Evolutionary conservation across 805 yeast genomes (phyloP), one percentile per base, ranked within the genome.

Genomic region (Lachancea fermentati): DNA sequence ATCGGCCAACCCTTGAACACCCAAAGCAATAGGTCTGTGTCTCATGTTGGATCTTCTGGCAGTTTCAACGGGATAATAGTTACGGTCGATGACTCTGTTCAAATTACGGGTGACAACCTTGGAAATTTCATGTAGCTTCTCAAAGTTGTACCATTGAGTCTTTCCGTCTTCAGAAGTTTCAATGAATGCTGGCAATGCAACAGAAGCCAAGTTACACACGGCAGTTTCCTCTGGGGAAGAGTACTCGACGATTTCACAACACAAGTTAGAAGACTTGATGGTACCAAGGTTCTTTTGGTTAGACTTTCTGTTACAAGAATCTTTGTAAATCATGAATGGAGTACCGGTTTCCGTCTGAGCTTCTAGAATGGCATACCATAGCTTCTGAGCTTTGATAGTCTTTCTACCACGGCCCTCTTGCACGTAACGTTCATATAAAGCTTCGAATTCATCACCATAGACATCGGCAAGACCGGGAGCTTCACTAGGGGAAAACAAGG

Each of bases 1-100:
- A 63, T 91, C 97, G 19, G 97, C 96, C 40, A 91, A 71, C 43
- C 98, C 98, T 64, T 91, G 96, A n/a, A 91, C 96, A 51, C 98
- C 98, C 16, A 91, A 66, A n/a, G 97, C 97, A 54, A 91, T 77
- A 15, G 98, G 97, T 53, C 98, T 74, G 63, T 91, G 83, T 56
- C 78, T 79, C 71, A 76, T 66, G 63, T 93, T 91, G 13, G 96
- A 85, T 34, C 47, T 57, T 54, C 72, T 73, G 4, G 97, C 91
- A 49, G 78, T 83, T 39, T 72, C 76, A 17, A 85, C 81, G 4
- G 98, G 97, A 60, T 91, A 91, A 58, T 68, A 72, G 57, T 88
- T 85, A 47, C 81, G 76, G 67, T 91, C 97, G 44, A 91, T 91
- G 45, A 91, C 75, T 57, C 67, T 73, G 70, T 91, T 82, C 62